Evolutionary conservation across 2,329 filamentous ascomycete species (phyloP).

Genomic region (Claviceps purpurea): DNA sequence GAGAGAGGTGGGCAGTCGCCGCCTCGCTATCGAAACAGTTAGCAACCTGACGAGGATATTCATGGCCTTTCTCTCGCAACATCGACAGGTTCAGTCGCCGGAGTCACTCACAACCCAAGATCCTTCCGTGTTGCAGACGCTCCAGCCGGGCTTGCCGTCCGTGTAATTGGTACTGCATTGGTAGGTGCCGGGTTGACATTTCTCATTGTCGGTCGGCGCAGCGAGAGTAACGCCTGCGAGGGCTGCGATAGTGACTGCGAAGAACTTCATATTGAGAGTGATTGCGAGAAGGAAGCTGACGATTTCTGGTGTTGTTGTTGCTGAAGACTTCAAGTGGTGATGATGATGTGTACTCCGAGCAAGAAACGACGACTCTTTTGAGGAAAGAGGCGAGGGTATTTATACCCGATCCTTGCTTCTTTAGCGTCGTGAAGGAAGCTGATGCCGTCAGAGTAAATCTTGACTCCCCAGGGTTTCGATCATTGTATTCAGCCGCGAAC

Average conservation of each 20-base stretch:
- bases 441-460: not conserved
- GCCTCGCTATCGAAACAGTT: constrained; percentile 13
- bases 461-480: not conserved
- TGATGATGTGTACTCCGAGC: not conserved
- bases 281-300: not conserved
- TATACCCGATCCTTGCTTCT: not conserved
- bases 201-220: constrained; percentile 1
- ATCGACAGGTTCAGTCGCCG: not conserved
- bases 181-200: constrained; percentile 22
- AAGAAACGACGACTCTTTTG: not conserved
- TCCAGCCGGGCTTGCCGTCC: constrained; percentile 14
- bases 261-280: constrained; percentile 16
- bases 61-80: not conserved
- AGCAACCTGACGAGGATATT: not conserved
- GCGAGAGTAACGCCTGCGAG: constrained; percentile 9
- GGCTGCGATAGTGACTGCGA: constrained; percentile 12
- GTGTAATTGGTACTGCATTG: constrained; percentile 11
- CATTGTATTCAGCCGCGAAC: not conserved
- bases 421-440: not conserved
- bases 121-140: constrained; percentile 18
- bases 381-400: not conserved
- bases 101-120: constrained; percentile 21
- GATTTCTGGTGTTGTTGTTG: not conserved
- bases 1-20: constrained; percentile 23
- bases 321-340: not conserved